Conservation (phyloP, 352 stramenopile genomes). For the Lagenidium giganteum region DNA sequence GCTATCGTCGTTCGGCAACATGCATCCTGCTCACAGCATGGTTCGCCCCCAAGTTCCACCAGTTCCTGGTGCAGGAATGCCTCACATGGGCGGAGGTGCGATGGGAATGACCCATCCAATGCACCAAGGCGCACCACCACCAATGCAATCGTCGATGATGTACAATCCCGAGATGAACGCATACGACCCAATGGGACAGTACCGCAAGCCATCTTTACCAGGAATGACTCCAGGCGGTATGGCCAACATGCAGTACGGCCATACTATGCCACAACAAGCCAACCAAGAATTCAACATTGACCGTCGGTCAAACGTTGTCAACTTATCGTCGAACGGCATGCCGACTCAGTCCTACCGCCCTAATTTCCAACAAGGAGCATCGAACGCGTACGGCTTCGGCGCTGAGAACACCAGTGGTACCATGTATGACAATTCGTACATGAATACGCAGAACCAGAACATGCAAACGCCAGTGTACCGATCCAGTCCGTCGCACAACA, state of each 20-base stretch:
- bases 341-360: constrained; percentile 24
- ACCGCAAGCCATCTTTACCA: constrained; percentile 35
- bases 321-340: constrained; percentile 28
- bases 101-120: constrained; percentile 21
- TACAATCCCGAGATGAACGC: constrained; percentile 36
- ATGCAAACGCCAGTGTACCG: constrained; percentile 37
- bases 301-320: constrained; percentile 34
- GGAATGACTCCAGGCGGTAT: constrained; percentile 18
- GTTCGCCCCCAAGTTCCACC: too few relatives aligned
- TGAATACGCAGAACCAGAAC: constrained; percentile 41
- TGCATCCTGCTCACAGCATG: constrained; percentile 37
- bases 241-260: too few relatives aligned
- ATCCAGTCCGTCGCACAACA: constrained; percentile 6
- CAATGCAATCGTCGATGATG: constrained; percentile 22
- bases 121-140: constrained; percentile 6
- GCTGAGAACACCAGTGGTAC: constrained; percentile 2
- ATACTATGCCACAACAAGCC: constrained; percentile 27
- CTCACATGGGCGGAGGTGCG: too few relatives aligned
- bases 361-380: constrained; percentile 11
- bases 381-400: constrained; percentile 3
- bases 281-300: constrained; percentile 35
- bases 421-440: too few relatives aligned
- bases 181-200: constrained; percentile 50
- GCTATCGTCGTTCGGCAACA: constrained; percentile 38
- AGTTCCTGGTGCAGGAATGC: too few relatives aligned